These are phyloP conservation scores for Tinospora cordifolia DNA, from an alignment of 164 flowering plant genomes.

Conservation along the genomic window DNA sequence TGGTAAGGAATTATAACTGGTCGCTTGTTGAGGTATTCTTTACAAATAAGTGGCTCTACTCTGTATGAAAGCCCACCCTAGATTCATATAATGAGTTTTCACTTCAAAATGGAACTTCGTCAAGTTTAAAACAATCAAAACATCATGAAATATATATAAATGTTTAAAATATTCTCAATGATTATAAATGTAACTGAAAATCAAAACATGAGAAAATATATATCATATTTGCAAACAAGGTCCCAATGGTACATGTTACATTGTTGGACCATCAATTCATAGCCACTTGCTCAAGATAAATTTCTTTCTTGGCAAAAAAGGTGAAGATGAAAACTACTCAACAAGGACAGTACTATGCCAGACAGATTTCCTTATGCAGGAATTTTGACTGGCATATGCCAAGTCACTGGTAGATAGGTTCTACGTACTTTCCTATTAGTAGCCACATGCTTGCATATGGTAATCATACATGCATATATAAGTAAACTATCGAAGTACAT, in stretches of 20 bases:
- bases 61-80: slow-evolving; percentile 45
- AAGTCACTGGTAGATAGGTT: too few species aligned
- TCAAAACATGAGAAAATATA: too few species aligned
- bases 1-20: slow-evolving; percentile 92
- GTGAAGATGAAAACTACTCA: background rate
- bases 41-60: slow-evolving; percentile 88
- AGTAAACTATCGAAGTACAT: background rate
- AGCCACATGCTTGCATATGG: background rate
- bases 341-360: background rate
- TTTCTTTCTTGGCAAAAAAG: background rate
- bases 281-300: background rate
- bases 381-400: too few species aligned
- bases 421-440: too few species aligned
- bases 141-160: background rate
- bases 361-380: too few species aligned
- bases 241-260: too few species aligned
- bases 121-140: background rate
- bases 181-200: background rate
- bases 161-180: background rate
- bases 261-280: background rate
- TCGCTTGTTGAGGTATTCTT: slow-evolving; percentile 57
- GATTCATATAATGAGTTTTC: slow-evolving; percentile 24
- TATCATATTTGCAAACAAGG: too few species aligned
- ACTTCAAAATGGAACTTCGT: slow-evolving; percentile 21
- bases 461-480: background rate